These are phyloP conservation scores for Sparassis latifolia DNA, from an alignment of 1,284 basidiomycete species.

Conservation along the genomic window DNA sequence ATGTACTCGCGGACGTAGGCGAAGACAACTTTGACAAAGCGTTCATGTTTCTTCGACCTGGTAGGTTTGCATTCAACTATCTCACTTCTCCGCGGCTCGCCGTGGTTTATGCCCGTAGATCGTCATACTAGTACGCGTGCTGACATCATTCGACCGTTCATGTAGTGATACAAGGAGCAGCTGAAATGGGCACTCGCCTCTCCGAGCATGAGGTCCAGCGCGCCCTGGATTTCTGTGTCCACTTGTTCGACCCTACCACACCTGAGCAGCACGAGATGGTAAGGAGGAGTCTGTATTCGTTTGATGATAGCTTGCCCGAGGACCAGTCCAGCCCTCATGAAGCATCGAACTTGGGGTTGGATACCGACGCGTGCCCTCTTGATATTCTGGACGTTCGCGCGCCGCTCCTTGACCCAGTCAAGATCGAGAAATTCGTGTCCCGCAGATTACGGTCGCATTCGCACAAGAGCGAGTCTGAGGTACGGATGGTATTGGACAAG, in stretches of 20 bases:
- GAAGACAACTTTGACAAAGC: constrained; percentile 61
- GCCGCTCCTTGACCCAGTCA: constrained; percentile 21
- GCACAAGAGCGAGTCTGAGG: constrained; percentile 19
- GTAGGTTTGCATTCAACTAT: constrained; percentile 27
- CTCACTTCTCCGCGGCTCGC: constrained; percentile 1
- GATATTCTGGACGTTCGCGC: constrained; percentile 23
- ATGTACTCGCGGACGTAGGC: constrained; percentile 46
- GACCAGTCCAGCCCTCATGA: constrained; percentile 1
- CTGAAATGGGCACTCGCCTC: constrained; percentile 61
- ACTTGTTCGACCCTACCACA: constrained; percentile 33
- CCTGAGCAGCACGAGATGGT: constrained; percentile 29
- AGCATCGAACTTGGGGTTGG: background rate
- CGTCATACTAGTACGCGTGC: background rate
- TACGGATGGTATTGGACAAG: constrained; percentile 30
- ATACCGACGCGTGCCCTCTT: background rate
- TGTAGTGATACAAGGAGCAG: constrained; percentile 69
- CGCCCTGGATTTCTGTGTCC: constrained; percentile 36
- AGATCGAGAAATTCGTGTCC: constrained; percentile 11
- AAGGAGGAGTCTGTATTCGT: constrained; percentile 18
- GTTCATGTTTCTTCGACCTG: constrained; percentile 52
- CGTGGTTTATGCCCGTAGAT: background rate
- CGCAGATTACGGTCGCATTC: constrained; percentile 2
- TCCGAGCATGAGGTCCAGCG: constrained; percentile 63
- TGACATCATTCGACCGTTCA: background rate
- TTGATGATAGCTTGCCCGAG: constrained; percentile 5